Base-by-base conservation (phyloP, 441 rosid genomes). In the Gossypium lobatum region DNA sequence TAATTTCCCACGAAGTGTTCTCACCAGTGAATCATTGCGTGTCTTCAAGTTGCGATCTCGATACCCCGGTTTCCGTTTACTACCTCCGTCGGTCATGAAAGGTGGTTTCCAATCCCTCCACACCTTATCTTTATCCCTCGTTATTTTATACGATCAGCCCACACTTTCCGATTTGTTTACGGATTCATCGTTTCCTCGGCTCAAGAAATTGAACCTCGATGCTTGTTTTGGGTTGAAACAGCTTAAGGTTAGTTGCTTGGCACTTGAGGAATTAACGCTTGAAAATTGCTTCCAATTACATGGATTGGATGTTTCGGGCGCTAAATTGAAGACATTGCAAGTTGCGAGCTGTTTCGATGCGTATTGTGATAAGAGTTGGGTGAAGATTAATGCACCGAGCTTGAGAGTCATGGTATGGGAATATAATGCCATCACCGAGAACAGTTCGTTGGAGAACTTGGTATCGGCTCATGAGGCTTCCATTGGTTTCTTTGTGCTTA, bases 1-100 rank as follows among this genome's bases (percentile, higher is more conserved):
- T 78, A 93, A 93, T 71, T 85, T 92, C 77, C 98, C 98, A 14
- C 84, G 93, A 3, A 82, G 90, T 23, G 85, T 88, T 6, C 78
- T 89, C 0, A 74, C 80, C 0, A 89, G 95, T 48, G 91, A 87
- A 18, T 71, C 85, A 6, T 37, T 90, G 62, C 83, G 85, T 71
- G 77, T 79, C 48, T 83, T 91, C 74, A 83, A 77, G 68, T 77
- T 88, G 60, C 87, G 81, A 74, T 91, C 98, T 3, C 77, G 78
- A 48, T 75, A 78, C 65, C 94, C 89, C 0, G 96, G 97, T 0
- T 91, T 91, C 75, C 64, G 98, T 21, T 80, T 91, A 28, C 94
- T 92, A 55, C 89, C 90, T 9, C 78, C 83, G 0, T 82, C 88
- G 1, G 76, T 85, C 1, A 77, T 89, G 84, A 54, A 31, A 10